These are phyloP conservation scores for Kodamaea hsintzibuensis DNA, from an alignment of 805 yeast species.

Conservation along the genomic window DNA sequence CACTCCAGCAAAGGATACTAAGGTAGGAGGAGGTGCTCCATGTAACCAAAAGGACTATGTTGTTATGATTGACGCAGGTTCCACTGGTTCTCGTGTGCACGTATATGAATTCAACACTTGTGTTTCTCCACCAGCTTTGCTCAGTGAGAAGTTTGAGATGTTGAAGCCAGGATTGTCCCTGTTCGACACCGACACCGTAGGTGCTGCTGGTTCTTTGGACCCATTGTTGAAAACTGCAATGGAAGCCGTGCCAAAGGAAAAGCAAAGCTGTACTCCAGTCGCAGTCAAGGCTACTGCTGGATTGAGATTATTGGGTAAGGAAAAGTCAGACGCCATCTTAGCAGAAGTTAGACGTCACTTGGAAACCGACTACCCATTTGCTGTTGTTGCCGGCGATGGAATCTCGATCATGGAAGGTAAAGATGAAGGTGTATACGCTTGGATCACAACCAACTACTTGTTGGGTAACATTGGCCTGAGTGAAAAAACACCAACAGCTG, in stretches of 20 bases:
- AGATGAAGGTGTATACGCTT: slow-evolving; percentile 97
- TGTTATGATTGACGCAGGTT: slow-evolving; percentile 96
- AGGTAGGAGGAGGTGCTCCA: slow-evolving; percentile 4
- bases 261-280: slow-evolving; percentile 83
- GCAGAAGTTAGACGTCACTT: slow-evolving; percentile 74
- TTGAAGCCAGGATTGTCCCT: slow-evolving; percentile 89
- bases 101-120: slow-evolving; percentile 90
- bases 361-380: slow-evolving; percentile 83
- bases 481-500: slow-evolving; percentile 82
- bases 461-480: slow-evolving; percentile 90
- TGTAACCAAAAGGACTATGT: slow-evolving; percentile 63
- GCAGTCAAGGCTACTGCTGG: slow-evolving; percentile 99
- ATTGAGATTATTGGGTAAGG: slow-evolving; percentile 78
- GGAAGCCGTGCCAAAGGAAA: slow-evolving; percentile 68
- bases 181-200: slow-evolving; percentile 73
- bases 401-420: slow-evolving; percentile 92
- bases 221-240: slow-evolving; percentile 77
- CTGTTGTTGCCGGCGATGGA: slow-evolving; percentile 86
- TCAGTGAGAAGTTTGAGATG: slow-evolving; percentile 84
- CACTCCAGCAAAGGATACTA: neutral
- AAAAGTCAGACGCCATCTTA: slow-evolving; percentile 69
- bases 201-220: slow-evolving; percentile 90
- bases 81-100: slow-evolving; percentile 95
- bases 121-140: slow-evolving; percentile 74
- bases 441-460: slow-evolving; percentile 95